Evolutionary conservation across 202 grass and related monocot genomes (phyloP).

Genomic region (Schoenoplectus tabernaemontani): DNA sequence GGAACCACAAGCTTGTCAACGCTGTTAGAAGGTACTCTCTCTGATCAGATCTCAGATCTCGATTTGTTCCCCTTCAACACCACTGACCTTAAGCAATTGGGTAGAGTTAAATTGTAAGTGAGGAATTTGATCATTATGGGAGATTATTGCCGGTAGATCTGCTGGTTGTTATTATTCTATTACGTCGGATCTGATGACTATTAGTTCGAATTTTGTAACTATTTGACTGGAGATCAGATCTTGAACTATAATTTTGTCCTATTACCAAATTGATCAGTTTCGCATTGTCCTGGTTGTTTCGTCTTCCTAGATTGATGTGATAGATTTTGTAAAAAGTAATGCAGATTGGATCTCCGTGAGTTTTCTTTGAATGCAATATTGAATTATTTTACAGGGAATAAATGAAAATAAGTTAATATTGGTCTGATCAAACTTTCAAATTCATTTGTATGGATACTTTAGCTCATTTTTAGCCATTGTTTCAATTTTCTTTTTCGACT

Average conservation of each 20-base stretch:
- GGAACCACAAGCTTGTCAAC: constrained; percentile 14
- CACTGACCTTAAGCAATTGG: not conserved
- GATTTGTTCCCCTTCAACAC: not conserved
- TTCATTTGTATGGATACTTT: not conserved
- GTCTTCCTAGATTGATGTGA: not conserved
- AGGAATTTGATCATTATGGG: not conserved
- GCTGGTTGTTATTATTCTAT: not conserved
- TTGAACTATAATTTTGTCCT: not conserved
- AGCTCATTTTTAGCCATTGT: not conserved
- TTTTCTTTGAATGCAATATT: not conserved
- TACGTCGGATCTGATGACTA: constrained; percentile 1
- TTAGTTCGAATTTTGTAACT: not conserved
- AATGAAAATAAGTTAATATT: too few species aligned
- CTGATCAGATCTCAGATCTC: constrained; percentile 24
- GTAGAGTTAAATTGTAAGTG: too few species aligned
- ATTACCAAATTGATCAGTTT: constrained; percentile 1
- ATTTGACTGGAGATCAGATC: not conserved
- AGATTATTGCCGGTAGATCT: not conserved
- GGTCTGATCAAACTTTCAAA: not conserved
- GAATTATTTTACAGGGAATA: not conserved
- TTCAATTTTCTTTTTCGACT: not conserved
- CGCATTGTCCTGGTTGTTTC: not conserved
- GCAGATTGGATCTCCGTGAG: not conserved
- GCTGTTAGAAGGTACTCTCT: constrained; percentile 14
- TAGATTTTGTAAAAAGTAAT: not conserved